A percentile compares a stretch with the other conserved stretches of the same genome.
phyloP scores from a whole-genome alignment of 2,329 filamentous ascomycete species.

The Aspergillus piperis region DNA sequence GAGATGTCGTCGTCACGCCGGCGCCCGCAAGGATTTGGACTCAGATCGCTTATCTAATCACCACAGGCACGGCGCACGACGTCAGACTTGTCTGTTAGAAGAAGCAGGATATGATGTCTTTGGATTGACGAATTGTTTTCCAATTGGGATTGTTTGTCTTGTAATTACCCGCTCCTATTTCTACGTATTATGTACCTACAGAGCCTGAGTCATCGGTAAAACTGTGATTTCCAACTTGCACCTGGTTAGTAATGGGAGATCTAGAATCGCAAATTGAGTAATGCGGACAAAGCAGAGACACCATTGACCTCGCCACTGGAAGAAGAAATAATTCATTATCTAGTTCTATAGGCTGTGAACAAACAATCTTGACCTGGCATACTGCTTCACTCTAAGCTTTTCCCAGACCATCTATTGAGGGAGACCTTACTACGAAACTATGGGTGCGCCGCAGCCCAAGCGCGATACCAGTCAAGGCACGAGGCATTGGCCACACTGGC shows the following conservation, averaged over 20 bases:
- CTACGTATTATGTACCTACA: no score
- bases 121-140: neutral
- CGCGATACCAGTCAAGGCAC: slow-evolving; percentile 82
- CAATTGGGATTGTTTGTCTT: no score
- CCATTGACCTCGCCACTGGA: neutral
- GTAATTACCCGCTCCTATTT: no score
- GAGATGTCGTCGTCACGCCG: slow-evolving; percentile 17
- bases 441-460: slow-evolving; percentile 66
- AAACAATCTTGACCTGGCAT: neutral
- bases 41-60: slow-evolving; percentile 34
- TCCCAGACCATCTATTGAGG: neutral
- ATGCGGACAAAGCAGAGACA: neutral
- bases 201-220: neutral
- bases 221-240: neutral
- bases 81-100: neutral
- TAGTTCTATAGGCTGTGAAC: neutral
- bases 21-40: slow-evolving; percentile 20
- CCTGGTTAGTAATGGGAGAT: slow-evolving; percentile 24
- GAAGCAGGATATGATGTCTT: neutral
- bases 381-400: neutral
- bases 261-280: slow-evolving; percentile 5
- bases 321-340: neutral
- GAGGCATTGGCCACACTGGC: slow-evolving; percentile 91
- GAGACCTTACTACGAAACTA: slow-evolving; percentile 12
- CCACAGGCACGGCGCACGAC: slow-evolving; percentile 10